Percentiles rank a stretch among this genome's conserved stretches.
phyloP scores from a whole-genome alignment of 257 asterid genomes.

The Verbena officinalis region DNA sequence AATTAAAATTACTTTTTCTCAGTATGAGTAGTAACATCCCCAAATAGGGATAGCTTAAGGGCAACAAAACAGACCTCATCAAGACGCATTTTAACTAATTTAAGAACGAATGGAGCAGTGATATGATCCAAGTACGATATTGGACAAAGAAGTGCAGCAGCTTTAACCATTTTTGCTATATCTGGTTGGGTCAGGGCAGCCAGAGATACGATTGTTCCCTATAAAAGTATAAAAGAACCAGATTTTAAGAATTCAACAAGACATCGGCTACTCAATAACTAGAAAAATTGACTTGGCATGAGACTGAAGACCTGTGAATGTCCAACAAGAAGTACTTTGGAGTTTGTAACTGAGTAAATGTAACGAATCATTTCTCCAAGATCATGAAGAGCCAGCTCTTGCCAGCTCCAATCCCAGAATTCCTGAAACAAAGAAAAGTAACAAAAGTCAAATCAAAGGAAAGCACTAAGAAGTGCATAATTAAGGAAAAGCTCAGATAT shows the following conservation, averaged over 20 bases:
- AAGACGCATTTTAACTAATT: constrained; percentile 69
- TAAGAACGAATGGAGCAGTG: constrained; percentile 62
- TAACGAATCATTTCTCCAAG: constrained; percentile 81
- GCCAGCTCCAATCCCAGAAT: constrained; percentile 99
- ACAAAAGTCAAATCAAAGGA: constrained; percentile 21
- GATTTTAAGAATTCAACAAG: constrained; percentile 26
- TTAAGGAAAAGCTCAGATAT: constrained; percentile 4
- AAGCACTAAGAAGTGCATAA: neutral
- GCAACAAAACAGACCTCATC: constrained; percentile 65
- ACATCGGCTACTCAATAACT: neutral
- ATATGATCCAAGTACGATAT: constrained; percentile 85
- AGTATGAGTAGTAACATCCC: constrained; percentile 23
- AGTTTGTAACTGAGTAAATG: constrained; percentile 54
- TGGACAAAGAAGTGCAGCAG: constrained; percentile 96
- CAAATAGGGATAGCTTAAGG: constrained; percentile 23
- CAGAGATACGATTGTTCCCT: constrained; percentile 97
- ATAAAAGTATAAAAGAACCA: constrained; percentile 25
- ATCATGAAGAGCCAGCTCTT: constrained; percentile 88
- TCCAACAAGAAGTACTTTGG: constrained; percentile 81
- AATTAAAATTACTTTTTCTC: constrained; percentile 22
- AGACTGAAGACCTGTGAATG: constrained; percentile 84
- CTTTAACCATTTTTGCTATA: constrained; percentile 78
- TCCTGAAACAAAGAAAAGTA: constrained; percentile 49
- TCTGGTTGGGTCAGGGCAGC: constrained; percentile 94
- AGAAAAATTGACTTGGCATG: constrained; percentile 4